Evolutionary conservation across 768 basidiomycete genomes (phyloP), one percentile per base, ranked within the genome.

Genomic region (Termitomyces sp.): DNA sequence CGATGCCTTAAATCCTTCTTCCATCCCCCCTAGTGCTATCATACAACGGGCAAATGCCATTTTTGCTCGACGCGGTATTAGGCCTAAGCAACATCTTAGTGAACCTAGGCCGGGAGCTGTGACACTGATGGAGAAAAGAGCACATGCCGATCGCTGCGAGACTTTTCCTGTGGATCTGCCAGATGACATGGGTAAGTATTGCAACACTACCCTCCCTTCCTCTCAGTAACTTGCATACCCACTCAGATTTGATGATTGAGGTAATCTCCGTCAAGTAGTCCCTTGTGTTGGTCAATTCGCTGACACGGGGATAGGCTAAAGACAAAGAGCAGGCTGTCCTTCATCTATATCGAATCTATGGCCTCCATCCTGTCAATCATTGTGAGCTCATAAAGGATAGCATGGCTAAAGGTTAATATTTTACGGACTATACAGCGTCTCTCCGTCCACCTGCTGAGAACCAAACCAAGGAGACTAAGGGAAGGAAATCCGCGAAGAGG

Each of bases 251-350:
- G 62, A 94, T 95, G 93, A 93, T 95, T 58, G 93, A 95, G 68
- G 78, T 73, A 62, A 30, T 72, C 12, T 34, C 4, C 37, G 0
- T 27, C n/a, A n/a, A n/a, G n/a, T 5, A 7, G 1, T 42, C 20
- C 26, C 3, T 36, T 13, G 18, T 47, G 40, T 32, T 32, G 9
- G 6, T 13, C 44, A 14, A 30, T 27, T 22, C 34, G 18, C 36
- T 57, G 9, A 55, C 45, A 16, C 4, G 26, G 24, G 20, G 3
- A 20, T 36, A 79, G 78, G 92, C 92, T 3, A 93, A 94, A 69
- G 91, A 91, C 71, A 91, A 95, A 73, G 95, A 96, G 69, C 95
- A 95, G 68, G 95, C 94, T 1, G 94, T 97, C 5, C 80, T 97
- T 56, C 85, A 95, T 60, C 67, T 96, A 45, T 86, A 92, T 67